Conservation (phyloP, 1,139 yeast species). For the Candida pseudoviswanathii region DNA sequence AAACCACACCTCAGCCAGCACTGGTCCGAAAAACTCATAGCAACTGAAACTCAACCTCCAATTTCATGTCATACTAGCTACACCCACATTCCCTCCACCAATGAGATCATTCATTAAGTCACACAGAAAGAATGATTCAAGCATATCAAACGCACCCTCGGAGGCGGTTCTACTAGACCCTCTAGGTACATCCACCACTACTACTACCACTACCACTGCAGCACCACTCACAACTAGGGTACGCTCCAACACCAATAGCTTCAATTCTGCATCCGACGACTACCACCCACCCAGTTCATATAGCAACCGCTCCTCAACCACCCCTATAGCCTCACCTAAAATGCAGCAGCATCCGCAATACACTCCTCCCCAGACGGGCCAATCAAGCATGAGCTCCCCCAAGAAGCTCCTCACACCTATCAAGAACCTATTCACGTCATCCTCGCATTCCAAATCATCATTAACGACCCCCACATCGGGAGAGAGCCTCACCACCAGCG, state of each 20-base stretch:
- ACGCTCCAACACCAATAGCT: slow-evolving; percentile 3
- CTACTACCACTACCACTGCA: background rate
- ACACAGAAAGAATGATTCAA: slow-evolving; percentile 36
- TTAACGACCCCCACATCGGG: slow-evolving; percentile 15
- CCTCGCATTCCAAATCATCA: slow-evolving; percentile 19
- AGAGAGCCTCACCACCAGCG: slow-evolving; percentile 11
- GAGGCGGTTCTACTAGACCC: slow-evolving; percentile 10
- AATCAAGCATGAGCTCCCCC: slow-evolving; percentile 33
- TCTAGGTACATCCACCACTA: background rate
- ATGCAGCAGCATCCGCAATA: slow-evolving; percentile 23
- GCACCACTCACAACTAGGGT: slow-evolving; percentile 5
- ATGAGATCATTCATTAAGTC: slow-evolving; percentile 54
- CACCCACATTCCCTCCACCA: background rate
- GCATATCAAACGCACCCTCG: slow-evolving; percentile 14
- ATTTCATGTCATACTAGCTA: background rate
- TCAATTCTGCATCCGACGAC: slow-evolving; percentile 2
- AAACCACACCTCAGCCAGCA: no score
- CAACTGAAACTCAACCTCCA: no score
- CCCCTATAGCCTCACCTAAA: slow-evolving; percentile 27
- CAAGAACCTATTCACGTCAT: slow-evolving; percentile 37
- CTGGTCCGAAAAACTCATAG: no score
- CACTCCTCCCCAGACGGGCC: slow-evolving; percentile 27
- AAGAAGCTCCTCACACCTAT: slow-evolving; percentile 47
- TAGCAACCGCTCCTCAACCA: slow-evolving; percentile 10
- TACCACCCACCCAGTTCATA: slow-evolving; percentile 8